These are phyloP conservation scores for Oidiodendron maius DNA, from an alignment of 495 filamentous ascomycete genomes.

Conservation along the genomic window DNA sequence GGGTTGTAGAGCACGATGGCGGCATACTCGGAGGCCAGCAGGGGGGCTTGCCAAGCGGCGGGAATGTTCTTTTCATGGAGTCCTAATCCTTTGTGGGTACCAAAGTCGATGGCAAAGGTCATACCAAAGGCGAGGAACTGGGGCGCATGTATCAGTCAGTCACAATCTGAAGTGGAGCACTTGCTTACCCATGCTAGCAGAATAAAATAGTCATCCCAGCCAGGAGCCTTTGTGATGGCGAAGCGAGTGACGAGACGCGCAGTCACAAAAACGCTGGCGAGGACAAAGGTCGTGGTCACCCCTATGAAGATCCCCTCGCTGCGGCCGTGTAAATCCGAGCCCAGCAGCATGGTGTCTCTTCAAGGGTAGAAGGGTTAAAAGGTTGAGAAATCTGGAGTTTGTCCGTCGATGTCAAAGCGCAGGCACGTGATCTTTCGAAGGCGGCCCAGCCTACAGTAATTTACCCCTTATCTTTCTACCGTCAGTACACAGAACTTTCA, in stretches of 20 bases:
- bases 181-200: slow-evolving; percentile 63
- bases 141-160: not conserved
- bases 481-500: too few relatives aligned
- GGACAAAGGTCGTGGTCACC: slow-evolving; percentile 45
- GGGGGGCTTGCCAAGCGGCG: not conserved
- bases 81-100: slow-evolving; percentile 62
- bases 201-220: slow-evolving; percentile 76
- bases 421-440: too few relatives aligned
- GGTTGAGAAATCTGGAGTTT: too few relatives aligned
- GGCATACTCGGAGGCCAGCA: slow-evolving; percentile 1
- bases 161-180: not conserved
- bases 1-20: slow-evolving; percentile 47
- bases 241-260: slow-evolving; percentile 64
- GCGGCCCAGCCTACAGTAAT: too few relatives aligned
- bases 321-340: not conserved
- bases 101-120: slow-evolving; percentile 70
- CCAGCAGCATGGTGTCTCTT: not conserved
- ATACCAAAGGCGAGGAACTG: slow-evolving; percentile 58
- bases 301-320: not conserved
- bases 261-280: slow-evolving; percentile 63
- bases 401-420: too few relatives aligned
- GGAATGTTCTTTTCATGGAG: slow-evolving; percentile 61
- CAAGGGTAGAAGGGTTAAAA: too few relatives aligned
- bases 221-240: slow-evolving; percentile 61
- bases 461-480: too few relatives aligned